Conservation (phyloP, 768 basidiomycete genomes). For the Thelephora aurantiotincta region DNA sequence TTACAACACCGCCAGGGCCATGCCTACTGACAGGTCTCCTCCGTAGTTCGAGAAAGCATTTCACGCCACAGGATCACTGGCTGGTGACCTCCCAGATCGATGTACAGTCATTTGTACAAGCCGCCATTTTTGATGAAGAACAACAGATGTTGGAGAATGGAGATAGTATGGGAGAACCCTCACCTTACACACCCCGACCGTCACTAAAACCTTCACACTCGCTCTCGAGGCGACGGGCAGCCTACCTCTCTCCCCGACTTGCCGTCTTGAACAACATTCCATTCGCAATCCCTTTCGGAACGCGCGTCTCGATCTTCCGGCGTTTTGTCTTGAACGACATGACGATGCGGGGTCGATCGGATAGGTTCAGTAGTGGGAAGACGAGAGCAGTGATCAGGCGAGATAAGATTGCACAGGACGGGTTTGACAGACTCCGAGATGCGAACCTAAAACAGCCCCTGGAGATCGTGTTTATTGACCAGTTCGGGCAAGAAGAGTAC, state of each 20-base stretch:
- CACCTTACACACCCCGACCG: neutral
- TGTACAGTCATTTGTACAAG: slow-evolving; percentile 65
- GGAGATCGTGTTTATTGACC: slow-evolving; percentile 86
- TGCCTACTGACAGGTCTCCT: slow-evolving; percentile 6
- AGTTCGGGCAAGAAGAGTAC: slow-evolving; percentile 76
- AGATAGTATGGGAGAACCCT: neutral
- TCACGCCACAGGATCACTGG: slow-evolving; percentile 81
- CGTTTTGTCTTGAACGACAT: slow-evolving; percentile 64
- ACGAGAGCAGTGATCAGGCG: slow-evolving; percentile 49
- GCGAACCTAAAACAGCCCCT: slow-evolving; percentile 71
- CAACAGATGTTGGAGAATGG: slow-evolving; percentile 26
- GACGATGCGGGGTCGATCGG: slow-evolving; percentile 9
- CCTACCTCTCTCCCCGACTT: slow-evolving; percentile 69
- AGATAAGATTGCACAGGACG: slow-evolving; percentile 74
- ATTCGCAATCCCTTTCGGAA: slow-evolving; percentile 86
- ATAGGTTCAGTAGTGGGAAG: slow-evolving; percentile 11
- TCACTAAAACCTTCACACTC: slow-evolving; percentile 8
- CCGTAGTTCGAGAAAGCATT: slow-evolving; percentile 65
- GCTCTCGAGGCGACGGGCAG: slow-evolving; percentile 54
- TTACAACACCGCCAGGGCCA: too few relatives aligned
- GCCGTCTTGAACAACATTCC: slow-evolving; percentile 92
- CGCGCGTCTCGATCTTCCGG: slow-evolving; percentile 82
- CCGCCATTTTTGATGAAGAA: slow-evolving; percentile 72
- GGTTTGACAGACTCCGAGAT: slow-evolving; percentile 72
- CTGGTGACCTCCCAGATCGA: slow-evolving; percentile 49